These are phyloP conservation scores for Chrysopogon serrulatus DNA, from an alignment of 176 grass and related monocot species.

Conservation along the genomic window DNA sequence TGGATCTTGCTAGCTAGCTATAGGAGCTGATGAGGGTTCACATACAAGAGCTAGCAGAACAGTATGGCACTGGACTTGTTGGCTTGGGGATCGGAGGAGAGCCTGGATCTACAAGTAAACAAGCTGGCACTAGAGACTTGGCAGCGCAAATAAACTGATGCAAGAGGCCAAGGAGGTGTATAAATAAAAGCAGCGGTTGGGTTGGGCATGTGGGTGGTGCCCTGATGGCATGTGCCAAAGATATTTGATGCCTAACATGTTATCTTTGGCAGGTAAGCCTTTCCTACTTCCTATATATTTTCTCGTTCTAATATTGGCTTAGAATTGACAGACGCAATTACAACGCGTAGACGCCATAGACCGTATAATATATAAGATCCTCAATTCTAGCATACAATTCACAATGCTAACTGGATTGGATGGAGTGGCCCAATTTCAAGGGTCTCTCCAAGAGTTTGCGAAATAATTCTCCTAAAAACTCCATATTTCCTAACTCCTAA, in stretches of 20 bases:
- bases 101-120: slow-evolving; percentile 40
- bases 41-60: background rate
- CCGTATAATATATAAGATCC: background rate
- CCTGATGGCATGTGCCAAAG: slow-evolving; percentile 41
- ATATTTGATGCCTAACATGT: slow-evolving; percentile 37
- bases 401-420: background rate
- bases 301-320: background rate
- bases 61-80: background rate
- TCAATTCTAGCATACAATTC: background rate
- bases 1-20: background rate
- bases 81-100: background rate
- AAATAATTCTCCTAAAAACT: no score
- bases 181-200: slow-evolving; percentile 45
- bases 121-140: slow-evolving; percentile 10
- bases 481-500: no score
- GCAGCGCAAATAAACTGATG: slow-evolving; percentile 29
- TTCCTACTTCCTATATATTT: background rate
- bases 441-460: no score
- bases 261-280: slow-evolving; percentile 27
- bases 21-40: background rate
- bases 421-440: background rate
- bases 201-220: slow-evolving; percentile 31
- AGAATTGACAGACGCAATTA: background rate
- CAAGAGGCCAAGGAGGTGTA: slow-evolving; percentile 40
- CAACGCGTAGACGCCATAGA: background rate